A percentile compares a stretch with the other conserved stretches of the same genome.
Evolutionary conservation across 139 green algal genomes (phyloP).

Genomic region (Chlorella sorokiniana): DNA sequence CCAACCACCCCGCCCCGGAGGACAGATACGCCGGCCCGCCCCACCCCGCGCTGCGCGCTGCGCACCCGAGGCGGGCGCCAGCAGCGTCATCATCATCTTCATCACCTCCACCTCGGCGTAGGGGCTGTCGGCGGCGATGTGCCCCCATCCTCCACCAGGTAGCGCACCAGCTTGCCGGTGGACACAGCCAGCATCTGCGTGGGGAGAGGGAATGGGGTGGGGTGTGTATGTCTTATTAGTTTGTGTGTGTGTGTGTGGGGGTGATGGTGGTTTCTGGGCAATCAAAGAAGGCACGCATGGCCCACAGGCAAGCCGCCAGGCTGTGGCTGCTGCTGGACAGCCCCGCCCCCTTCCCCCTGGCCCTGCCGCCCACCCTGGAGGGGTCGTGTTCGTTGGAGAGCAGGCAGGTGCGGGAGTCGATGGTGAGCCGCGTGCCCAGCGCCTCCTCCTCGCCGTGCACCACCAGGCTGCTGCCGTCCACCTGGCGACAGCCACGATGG

Average conservation of each 20-base stretch:
- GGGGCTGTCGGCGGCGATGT: slow-evolving; percentile 68
- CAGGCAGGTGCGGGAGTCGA: slow-evolving; percentile 91
- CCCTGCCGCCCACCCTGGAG: slow-evolving; percentile 28
- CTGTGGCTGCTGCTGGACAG: too few relatives aligned
- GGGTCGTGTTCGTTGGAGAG: slow-evolving; percentile 86
- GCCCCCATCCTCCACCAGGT: slow-evolving; percentile 76
- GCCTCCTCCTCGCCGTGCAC: slow-evolving; percentile 94
- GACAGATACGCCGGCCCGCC: background rate
- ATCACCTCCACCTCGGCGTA: slow-evolving; percentile 93
- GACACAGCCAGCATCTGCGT: slow-evolving; percentile 53
- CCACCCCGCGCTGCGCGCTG: too few relatives aligned
- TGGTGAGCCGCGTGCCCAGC: slow-evolving; percentile 86
- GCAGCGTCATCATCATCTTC: slow-evolving; percentile 94
- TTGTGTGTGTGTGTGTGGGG: too few relatives aligned
- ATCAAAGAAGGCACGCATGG: background rate
- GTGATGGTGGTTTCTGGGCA: background rate
- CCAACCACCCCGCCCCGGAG: too few relatives aligned
- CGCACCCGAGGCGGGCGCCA: slow-evolving; percentile 71
- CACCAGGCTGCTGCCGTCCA: slow-evolving; percentile 91
- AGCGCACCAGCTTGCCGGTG: slow-evolving; percentile 84
- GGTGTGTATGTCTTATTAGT: background rate
- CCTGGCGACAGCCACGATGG: background rate
- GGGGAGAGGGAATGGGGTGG: background rate
- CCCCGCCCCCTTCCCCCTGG: slow-evolving; percentile 16
- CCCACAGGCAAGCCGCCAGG: too few relatives aligned